Conservation (phyloP, 441 rosid genomes). For the Aleurites moluccanus region DNA sequence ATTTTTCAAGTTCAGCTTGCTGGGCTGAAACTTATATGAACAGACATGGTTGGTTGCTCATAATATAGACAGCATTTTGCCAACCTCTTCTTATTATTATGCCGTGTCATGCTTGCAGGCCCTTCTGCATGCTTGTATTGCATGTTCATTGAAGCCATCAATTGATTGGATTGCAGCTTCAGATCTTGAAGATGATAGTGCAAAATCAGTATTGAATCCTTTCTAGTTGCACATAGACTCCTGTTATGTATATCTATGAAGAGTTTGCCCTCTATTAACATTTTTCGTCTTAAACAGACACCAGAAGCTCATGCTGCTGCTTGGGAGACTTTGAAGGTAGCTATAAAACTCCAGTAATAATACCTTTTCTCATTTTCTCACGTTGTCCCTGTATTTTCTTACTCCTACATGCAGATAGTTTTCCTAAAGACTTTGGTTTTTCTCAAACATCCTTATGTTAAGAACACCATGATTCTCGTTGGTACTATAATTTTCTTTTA, state of each 20-base stretch:
- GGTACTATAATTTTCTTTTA: conserved; percentile 2
- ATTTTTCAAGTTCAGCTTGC: neutral
- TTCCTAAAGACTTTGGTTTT: neutral
- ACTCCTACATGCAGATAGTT: neutral
- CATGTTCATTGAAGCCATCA: conserved; percentile 57
- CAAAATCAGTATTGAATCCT: conserved; percentile 40
- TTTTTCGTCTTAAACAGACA: conserved; percentile 27
- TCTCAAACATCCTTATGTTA: neutral
- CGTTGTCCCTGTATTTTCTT: neutral
- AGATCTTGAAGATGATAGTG: conserved; percentile 74
- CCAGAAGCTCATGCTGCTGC: conserved; percentile 42
- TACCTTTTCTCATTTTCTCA: neutral
- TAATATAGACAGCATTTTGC: conserved; percentile 10
- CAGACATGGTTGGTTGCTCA: conserved; percentile 25
- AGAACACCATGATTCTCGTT: neutral
- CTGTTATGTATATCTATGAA: conserved; percentile 2
- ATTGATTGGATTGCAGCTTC: conserved; percentile 91
- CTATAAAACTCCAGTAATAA: neutral
- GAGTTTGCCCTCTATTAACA: conserved; percentile 10
- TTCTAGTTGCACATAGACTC: conserved; percentile 18
- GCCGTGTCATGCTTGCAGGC: conserved; percentile 50
- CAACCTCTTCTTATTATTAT: conserved; percentile 23
- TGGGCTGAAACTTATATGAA: neutral
- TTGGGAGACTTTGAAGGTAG: conserved; percentile 46
- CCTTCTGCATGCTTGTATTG: conserved; percentile 85